A percentile compares a stretch with the other conserved stretches of the same genome.
These are phyloP conservation scores for Cyberlindnera japonica DNA, from an alignment of 805 yeast species.

Conservation along the genomic window DNA sequence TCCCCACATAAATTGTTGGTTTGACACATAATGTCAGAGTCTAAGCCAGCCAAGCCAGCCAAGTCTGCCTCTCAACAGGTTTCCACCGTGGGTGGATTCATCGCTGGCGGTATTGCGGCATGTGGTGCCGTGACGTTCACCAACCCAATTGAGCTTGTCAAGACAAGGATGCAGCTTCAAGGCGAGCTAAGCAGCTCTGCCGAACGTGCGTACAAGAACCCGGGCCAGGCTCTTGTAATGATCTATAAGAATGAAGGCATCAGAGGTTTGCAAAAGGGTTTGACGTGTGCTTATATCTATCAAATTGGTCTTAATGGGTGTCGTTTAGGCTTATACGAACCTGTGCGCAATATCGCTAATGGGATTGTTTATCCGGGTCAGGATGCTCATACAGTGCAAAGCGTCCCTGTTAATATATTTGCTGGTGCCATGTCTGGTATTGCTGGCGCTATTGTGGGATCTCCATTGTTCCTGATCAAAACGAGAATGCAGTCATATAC, in stretches of 20 bases:
- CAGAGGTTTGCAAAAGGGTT: constrained; percentile 84
- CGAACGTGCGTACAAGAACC: constrained; percentile 68
- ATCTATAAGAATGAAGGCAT: constrained; percentile 82
- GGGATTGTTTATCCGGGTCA: constrained; percentile 45
- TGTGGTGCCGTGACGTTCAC: constrained; percentile 97
- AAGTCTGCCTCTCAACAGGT: constrained; percentile 53
- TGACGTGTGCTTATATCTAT: constrained; percentile 83
- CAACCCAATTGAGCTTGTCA: constrained; percentile 91
- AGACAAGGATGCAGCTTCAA: constrained; percentile 94
- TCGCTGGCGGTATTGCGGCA: constrained; percentile 92
- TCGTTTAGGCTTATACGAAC: constrained; percentile 92
- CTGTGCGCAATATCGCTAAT: constrained; percentile 63
- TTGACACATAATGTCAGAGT: not conserved
- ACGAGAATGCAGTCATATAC: constrained; percentile 97
- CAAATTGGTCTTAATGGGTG: constrained; percentile 93
- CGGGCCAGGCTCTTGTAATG: constrained; percentile 74
- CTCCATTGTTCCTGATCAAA: constrained; percentile 89
- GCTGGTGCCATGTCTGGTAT: constrained; percentile 85
- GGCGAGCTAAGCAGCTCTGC: constrained; percentile 71
- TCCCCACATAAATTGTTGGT: not conserved
- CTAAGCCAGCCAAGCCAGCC: not conserved
- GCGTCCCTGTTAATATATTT: constrained; percentile 57
- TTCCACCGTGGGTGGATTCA: constrained; percentile 70
- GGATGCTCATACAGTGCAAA: constrained; percentile 48
- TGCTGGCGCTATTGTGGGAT: constrained; percentile 84